Percentiles rank a stretch among this genome's conserved stretches.
Conservation (phyloP, 148 eudicot genomes). For the Dianthus caryophyllus region DNA sequence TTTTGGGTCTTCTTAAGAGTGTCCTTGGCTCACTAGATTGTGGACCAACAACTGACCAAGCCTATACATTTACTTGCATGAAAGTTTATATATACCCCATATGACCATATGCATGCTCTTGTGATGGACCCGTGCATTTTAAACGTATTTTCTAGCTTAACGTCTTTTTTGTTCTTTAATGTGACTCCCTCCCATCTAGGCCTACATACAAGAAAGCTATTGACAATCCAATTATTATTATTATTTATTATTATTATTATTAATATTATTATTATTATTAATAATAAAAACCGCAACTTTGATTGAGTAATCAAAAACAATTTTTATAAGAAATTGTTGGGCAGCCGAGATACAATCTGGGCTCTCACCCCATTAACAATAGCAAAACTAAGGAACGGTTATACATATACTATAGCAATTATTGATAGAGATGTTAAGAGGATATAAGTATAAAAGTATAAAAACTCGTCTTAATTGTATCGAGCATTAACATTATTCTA, state of each 20-base stretch:
- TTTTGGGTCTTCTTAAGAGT: neutral
- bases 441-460: no score
- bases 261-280: no score
- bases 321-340: no score
- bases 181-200: neutral
- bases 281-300: no score
- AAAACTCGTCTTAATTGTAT: neutral
- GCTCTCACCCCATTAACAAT: no score
- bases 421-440: no score
- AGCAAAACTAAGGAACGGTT: no score
- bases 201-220: neutral
- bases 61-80: neutral
- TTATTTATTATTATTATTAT: no score
- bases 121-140: neutral
- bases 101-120: conserved; percentile 1
- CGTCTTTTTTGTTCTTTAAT: neutral
- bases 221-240: neutral
- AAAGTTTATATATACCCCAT: neutral
- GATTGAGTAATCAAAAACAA: no score
- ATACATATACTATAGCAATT: no score
- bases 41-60: conserved; percentile 4
- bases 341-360: no score
- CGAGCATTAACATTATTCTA: no score
- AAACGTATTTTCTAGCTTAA: neutral
- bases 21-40: neutral